Percentiles rank a stretch among this genome's conserved stretches.
Evolutionary conservation across 2,329 filamentous ascomycete genomes (phyloP).

Genomic region (Cytospora piceicola): DNA sequence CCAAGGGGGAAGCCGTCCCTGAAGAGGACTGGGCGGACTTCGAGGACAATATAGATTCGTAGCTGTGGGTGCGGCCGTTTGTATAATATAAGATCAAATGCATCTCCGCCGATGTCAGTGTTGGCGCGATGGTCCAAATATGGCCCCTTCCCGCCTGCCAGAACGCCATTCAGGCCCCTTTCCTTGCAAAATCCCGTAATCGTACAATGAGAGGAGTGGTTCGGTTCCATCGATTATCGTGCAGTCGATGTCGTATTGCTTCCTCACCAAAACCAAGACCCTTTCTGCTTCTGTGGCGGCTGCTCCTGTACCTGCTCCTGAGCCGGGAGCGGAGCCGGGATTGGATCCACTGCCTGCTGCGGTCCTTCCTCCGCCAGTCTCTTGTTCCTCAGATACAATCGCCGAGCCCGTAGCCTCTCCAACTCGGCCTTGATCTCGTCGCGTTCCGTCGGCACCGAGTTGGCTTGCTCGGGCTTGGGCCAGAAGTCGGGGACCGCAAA

Average conservation of each 20-base stretch:
- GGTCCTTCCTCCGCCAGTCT: conserved; percentile 47
- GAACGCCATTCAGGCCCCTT: too few relatives aligned
- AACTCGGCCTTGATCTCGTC: conserved; percentile 86
- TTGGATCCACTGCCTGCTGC: conserved; percentile 30
- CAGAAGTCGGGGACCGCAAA: conserved; percentile 92
- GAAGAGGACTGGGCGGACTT: conserved; percentile 60
- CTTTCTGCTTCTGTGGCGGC: conserved; percentile 31
- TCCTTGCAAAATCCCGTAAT: conserved; percentile 14
- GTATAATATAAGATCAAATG: not conserved
- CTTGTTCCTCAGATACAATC: conserved; percentile 78
- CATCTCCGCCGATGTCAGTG: conserved; percentile 2
- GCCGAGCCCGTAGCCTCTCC: conserved; percentile 65
- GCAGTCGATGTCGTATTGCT: not conserved
- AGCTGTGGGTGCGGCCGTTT: conserved; percentile 31
- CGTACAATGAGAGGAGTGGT: conserved; percentile 17
- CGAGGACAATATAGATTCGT: conserved; percentile 55
- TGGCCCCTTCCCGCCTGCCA: not conserved
- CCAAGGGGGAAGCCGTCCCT: conserved; percentile 49
- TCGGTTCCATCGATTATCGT: conserved; percentile 2
- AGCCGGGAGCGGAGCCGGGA: conserved; percentile 13
- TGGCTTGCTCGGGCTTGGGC: conserved; percentile 79
- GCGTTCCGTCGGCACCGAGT: conserved; percentile 74
- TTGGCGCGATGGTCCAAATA: not conserved
- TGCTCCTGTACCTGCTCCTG: conserved; percentile 34
- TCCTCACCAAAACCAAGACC: conserved; percentile 22